Conservation (phyloP, 1,284 basidiomycete genomes). For the Ceratobasidium sp. region DNA sequence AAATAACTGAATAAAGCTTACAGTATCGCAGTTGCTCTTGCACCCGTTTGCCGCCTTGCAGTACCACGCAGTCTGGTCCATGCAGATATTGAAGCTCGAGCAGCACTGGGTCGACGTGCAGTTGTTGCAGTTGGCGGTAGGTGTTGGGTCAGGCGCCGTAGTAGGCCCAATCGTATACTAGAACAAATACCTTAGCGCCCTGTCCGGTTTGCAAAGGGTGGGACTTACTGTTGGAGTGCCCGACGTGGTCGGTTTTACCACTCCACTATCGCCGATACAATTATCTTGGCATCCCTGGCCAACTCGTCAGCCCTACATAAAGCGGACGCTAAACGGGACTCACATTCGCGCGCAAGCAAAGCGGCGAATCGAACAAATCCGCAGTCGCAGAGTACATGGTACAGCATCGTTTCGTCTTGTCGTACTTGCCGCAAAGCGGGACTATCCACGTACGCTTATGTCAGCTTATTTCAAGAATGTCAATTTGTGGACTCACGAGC, state of each 20-base stretch:
- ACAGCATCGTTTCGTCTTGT: slow-evolving; percentile 14
- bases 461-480: too few relatives aligned
- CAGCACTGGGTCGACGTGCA: slow-evolving; percentile 16
- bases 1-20: neutral
- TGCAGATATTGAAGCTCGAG: neutral
- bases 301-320: too few relatives aligned
- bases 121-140: slow-evolving; percentile 4
- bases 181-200: neutral
- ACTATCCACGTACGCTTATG: neutral
- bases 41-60: slow-evolving; percentile 9
- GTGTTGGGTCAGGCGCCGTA: neutral
- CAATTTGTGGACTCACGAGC: neutral
- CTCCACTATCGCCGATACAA: slow-evolving; percentile 17
- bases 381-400: slow-evolving; percentile 11
- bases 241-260: slow-evolving; percentile 8
- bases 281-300: slow-evolving; percentile 2
- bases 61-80: neutral
- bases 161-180: neutral
- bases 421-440: slow-evolving; percentile 9
- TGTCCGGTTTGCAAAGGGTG: neutral
- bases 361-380: slow-evolving; percentile 8
- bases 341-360: slow-evolving; percentile 5
- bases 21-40: neutral
- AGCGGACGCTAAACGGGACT: neutral
- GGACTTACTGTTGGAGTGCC: neutral